Base-by-base conservation (phyloP, 202 grass and related monocot genomes). In the Musa balbisiana region DNA sequence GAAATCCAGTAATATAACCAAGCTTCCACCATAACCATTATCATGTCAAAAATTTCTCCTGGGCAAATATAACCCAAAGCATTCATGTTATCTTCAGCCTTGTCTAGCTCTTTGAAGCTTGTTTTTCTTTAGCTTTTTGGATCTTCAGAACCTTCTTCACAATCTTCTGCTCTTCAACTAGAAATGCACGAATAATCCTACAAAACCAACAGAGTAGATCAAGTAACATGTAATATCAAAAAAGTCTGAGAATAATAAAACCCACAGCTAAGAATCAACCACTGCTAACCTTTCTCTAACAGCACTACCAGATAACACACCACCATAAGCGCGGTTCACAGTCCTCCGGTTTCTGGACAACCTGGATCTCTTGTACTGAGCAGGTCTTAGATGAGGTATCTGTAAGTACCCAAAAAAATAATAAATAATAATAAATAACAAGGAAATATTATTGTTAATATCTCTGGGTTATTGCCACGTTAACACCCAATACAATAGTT, bases 321-420 rank as follows among this genome's bases (percentile, higher is more conserved):
- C 63, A 27, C 21, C 63, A 27, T 65, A 65, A 26, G 23, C 63
- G 9, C 63, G 63, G 23, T 65, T 65, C 63, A 65, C 22, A 15
- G 63, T 65, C 26, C 63, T 65, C 63, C 24, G 2, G 63, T 65
- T 65, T 26, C 63, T 20, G 3, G 63, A 26, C 63, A 65, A 65
- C 23, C 63, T 65, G 22, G 63, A 65, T 25, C 63, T 65, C 49
- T 52, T 71, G 68, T 71, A 52, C 49, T 71, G 68, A 52, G 68
- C 51, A 71, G 49, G 68, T 11, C 68, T 71, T 22, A 71, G 68
- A 51, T 71, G 68, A 22, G 68, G 68, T 11, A 71, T 71, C 68
- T 71, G 68, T 22, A 22, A 21, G 68, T 11, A 71, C 3, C 19
- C 20, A 68, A 67, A 25, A n/a, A 9, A 0, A 14, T n/a, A 17